Evolutionary conservation across 768 basidiomycete genomes (phyloP), one percentile per base, ranked within the genome.

Genomic region (Cystobasidium onofrii): DNA sequence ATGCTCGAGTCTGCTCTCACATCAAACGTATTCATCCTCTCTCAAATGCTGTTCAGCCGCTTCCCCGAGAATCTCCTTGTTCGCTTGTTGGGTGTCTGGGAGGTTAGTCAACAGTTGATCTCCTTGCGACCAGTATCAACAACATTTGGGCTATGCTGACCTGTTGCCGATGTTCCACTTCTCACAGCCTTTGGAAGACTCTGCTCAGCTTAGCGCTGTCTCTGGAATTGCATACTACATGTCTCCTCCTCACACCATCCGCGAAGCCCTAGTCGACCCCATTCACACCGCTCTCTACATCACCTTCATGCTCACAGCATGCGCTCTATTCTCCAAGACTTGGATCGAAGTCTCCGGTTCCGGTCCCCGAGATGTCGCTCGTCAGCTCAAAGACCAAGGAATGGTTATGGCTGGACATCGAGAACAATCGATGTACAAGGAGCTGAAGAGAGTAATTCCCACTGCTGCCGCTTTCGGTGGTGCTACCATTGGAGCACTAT

Each of bases 331-430:
- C 85, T 94, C 91, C 80, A 98, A 98, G 86, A 97, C 95, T 0
- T 99, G 96, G 95, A 98, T 99, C 76, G 95, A 98, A 78, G 92
- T 98, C 39, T 97, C 93, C 1, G 95, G 96, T 18, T 90, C 89
- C 69, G 92, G 96, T 23, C 96, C 95, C 13, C 84, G 96, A 57
- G 95, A 99, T 78, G 88, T 99, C 71, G 96, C 96, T 33, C 95
- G 93, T 82, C 95, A 98, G 80, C 87, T 98, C 80, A 98, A 98
- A 84, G 96, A 98, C 77, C 95, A 97, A 81, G 90, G 91, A 78
- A 93, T 97, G 90, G 95, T 85, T 69, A 84, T 86, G 76, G 85
- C 85, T 55, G 85, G 91, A 73, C 94, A 97, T 81, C 89, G 93
- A 77, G 96, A 99, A 81, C 92, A 90, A 18, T 92, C 90, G 36